Evolutionary conservation across 1,284 basidiomycete species (phyloP), one percentile per base, ranked within the genome.

Genomic region (Takashimella tepidaria): DNA sequence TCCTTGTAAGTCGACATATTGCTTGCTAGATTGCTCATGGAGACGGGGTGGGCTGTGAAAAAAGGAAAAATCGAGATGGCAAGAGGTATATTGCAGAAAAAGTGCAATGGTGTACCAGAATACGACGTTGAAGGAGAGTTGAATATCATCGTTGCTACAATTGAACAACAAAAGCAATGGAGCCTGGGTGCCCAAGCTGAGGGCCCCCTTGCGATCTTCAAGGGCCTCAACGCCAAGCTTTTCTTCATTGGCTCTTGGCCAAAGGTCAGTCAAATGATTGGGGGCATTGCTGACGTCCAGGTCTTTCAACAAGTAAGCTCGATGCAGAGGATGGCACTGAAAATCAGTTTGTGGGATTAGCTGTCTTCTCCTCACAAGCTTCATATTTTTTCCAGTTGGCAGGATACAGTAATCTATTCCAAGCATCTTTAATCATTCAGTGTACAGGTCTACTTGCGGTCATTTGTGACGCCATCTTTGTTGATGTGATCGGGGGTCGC

Each of bases 1-100:
- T 4, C 61, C 66, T 10, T 68, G 58, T 59, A 43, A 53, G 54
- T 56, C 5, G n/a, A n/a, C n/a, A n/a, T n/a, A n/a, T n/a, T n/a
- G n/a, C n/a, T n/a, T n/a, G n/a, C n/a, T n/a, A n/a, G n/a, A 37
- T 37, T 37, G 31, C 31, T 8, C 31, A 37, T 8, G 31, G 31
- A 37, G 31, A 37, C 31, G 16, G 31, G 31, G 54, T 59, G 57
- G 54, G 47, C 47, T 25, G 54, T 43, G 19, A 19, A 20, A 12
- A 48, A 47, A 16, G 57, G 57, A 11, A 45, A 51, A 16, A n/a
- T 51, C 11, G 49, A 48, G 10, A 19, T 26, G 4, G 55, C 41
- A 10, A 25, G 45, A n/a, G 45, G 43, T 20, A 24, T 47, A 10
- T 44, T 56, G 20, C 13, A 25, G 6, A 46, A 31, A 3, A 21